phyloP scores from a whole-genome alignment of 2,329 filamentous ascomycete genomes.

The Clonostachys rosea region DNA sequence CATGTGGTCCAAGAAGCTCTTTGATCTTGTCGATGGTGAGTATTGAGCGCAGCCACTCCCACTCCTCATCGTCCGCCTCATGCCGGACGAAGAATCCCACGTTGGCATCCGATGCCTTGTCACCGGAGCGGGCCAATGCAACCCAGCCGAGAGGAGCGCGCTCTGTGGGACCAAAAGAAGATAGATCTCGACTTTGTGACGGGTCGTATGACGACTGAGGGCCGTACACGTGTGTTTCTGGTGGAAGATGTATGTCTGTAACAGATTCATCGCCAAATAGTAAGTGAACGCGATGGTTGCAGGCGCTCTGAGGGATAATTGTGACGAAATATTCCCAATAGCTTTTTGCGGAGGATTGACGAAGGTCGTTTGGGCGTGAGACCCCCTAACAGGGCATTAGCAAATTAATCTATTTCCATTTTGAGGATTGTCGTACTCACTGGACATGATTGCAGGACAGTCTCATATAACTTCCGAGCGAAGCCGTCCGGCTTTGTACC shows the following conservation, averaged over 20 bases:
- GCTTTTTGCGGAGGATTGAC: constrained; percentile 22
- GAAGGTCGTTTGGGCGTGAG: constrained; percentile 16
- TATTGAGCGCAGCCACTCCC: constrained; percentile 29
- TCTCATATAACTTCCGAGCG: constrained; percentile 3
- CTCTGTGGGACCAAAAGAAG: constrained; percentile 1
- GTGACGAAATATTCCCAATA: constrained; percentile 16
- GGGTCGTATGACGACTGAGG: constrained; percentile 1
- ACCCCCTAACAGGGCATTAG: background rate
- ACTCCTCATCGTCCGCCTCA: constrained; percentile 21
- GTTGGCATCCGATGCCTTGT: constrained; percentile 31
- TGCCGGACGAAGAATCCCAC: constrained; percentile 31
- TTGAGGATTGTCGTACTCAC: background rate
- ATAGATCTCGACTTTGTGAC: background rate
- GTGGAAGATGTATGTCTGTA: constrained; percentile 7
- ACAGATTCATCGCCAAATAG: constrained; percentile 5
- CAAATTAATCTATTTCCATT: too few species aligned
- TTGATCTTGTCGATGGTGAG: constrained; percentile 26
- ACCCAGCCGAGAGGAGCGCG: constrained; percentile 6
- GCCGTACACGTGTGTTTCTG: background rate
- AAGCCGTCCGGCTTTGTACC: constrained; percentile 2
- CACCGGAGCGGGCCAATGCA: constrained; percentile 16
- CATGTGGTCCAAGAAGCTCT: constrained; percentile 16
- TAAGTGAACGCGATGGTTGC: constrained; percentile 11
- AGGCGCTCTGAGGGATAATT: constrained; percentile 13
- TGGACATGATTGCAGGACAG: constrained; percentile 2